phyloP scores from a whole-genome alignment of 176 grass and related monocot species.

The Rhipidocladum racemiflorum region DNA sequence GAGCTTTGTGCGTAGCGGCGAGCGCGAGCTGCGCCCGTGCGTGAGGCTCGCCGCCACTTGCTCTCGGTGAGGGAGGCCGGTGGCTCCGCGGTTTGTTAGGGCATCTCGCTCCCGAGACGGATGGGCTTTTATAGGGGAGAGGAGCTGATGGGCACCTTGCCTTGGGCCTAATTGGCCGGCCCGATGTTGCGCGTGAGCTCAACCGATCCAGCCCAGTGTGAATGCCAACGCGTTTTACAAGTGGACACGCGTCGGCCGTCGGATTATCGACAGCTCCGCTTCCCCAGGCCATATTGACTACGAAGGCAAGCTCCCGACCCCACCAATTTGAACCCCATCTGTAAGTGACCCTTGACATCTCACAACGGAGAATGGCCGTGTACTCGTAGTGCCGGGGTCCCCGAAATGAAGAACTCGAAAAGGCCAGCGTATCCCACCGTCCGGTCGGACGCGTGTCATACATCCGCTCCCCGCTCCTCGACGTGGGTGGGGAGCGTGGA shows the following conservation, averaged over 20 bases:
- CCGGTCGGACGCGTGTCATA: neutral
- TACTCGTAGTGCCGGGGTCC: neutral
- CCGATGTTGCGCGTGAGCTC: neutral
- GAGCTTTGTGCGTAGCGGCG: slow-evolving; percentile 13
- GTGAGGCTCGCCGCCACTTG: slow-evolving; percentile 37
- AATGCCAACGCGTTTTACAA: neutral
- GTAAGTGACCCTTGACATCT: neutral
- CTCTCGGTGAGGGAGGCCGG: slow-evolving; percentile 21
- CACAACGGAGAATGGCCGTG: neutral
- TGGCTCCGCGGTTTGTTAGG: slow-evolving; percentile 46
- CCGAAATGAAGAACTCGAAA: neutral
- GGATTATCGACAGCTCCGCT: neutral
- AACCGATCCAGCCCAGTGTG: neutral
- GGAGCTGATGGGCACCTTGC: neutral
- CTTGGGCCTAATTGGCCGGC: neutral
- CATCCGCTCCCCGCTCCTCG: neutral
- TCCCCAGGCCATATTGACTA: neutral
- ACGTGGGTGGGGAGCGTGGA: neutral
- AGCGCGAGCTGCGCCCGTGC: neutral
- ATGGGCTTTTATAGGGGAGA: slow-evolving; percentile 4
- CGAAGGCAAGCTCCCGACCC: neutral
- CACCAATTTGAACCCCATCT: neutral
- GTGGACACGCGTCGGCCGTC: neutral
- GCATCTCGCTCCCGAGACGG: neutral
- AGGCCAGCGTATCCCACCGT: neutral